Base-by-base conservation (phyloP, 2,329 filamentous ascomycete species). In the Lecanicillium sp. region DNA sequence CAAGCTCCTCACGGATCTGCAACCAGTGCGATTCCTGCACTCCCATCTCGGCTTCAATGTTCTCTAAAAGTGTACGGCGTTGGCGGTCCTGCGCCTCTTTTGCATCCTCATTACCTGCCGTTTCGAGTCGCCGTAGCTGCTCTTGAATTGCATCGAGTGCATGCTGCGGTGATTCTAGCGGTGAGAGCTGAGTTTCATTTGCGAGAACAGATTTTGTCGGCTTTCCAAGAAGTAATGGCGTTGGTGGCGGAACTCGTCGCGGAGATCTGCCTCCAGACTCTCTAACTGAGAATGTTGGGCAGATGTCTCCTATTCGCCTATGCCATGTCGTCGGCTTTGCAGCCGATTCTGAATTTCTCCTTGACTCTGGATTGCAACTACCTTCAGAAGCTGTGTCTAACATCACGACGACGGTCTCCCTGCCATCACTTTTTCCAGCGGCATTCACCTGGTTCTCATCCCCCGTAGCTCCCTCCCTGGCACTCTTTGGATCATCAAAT, bases 21-120 rank as follows among this genome's bases (percentile, higher is more conserved):
- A 72, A 68, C 78, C 78, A 82, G 46, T 72, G 68, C 38, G 64
- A 65, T 50, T 78, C 74, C 50, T 82, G 72, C 45, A 67, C 55
- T 1, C 70, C 73, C 67, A 82, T 75, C 53, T 83, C 78, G 43
- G 61, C 63, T 50, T 83, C 78, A 2, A 83, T 59, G 43, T 76
- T 70, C 22, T 74, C 69, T 2, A 83, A 58, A 3, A 80, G 62
- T 25, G 62, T 65, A 41, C 72, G 56, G 19, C 67, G 61, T 39
- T 62, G 62, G 12, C 60, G 57, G 19, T 65, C 57, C 22, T 11
- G 22, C 22, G 22, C 22, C 22, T 25, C 22, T 7, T 6, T 11
- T 25, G 7, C 22, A 11, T 6, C 7, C 22, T 25, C 22, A 11
- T 25, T 11, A 25, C 22, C 57, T 4, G 62, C 51, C 37, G 65